Percentiles rank a stretch among this genome's conserved stretches.
These are phyloP conservation scores for Carex parvula DNA, from an alignment of 176 grass and related monocot species.

Conservation along the genomic window DNA sequence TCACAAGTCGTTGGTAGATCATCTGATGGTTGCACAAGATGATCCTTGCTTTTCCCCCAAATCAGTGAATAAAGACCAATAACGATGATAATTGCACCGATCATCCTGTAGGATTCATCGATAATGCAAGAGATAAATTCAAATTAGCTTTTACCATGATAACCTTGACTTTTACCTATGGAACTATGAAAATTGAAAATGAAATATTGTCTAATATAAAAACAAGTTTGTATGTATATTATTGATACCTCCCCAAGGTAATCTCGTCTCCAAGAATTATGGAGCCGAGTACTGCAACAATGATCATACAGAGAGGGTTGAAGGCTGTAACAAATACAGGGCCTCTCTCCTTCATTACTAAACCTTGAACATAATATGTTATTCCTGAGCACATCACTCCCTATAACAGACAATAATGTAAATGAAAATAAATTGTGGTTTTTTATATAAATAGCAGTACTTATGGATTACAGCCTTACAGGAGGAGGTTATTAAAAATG, in stretches of 20 bases:
- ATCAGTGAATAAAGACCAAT: conserved; percentile 49
- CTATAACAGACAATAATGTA: conserved; percentile 11
- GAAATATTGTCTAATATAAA: background rate
- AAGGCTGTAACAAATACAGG: conserved; percentile 57
- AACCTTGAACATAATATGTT: conserved; percentile 44
- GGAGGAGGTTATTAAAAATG: background rate
- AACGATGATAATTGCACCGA: conserved; percentile 45
- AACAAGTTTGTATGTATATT: background rate
- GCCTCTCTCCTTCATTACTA: conserved; percentile 52
- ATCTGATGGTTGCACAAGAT: conserved; percentile 15
- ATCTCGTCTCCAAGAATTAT: conserved; percentile 48
- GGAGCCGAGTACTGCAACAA: conserved; percentile 44
- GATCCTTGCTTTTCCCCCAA: conserved; percentile 50
- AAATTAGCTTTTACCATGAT: background rate
- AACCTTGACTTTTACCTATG: background rate
- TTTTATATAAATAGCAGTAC: background rate
- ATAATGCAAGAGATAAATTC: background rate
- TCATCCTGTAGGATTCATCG: conserved; percentile 24
- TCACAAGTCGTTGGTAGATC: background rate
- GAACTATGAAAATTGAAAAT: background rate
- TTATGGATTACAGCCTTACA: background rate
- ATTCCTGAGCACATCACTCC: conserved; percentile 52
- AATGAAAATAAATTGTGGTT: background rate
- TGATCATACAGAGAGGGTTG: conserved; percentile 61
- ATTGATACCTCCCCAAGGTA: conserved; percentile 39